These are phyloP conservation scores for Trichomonas tenax DNA, from an alignment of 208 protist genomes.

Conservation along the genomic window DNA sequence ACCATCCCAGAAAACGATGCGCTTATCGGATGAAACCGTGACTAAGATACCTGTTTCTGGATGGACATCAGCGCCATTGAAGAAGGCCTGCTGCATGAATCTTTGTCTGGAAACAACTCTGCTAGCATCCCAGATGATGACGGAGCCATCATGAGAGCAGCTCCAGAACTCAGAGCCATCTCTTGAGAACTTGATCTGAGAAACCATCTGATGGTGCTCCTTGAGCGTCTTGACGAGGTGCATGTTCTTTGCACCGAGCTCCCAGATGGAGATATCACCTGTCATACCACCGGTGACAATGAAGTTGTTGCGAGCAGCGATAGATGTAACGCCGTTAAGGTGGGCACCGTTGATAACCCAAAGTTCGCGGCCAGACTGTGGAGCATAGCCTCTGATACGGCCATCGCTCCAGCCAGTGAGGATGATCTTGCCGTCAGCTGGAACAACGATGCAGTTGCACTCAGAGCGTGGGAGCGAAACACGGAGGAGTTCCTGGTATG, in stretches of 20 bases:
- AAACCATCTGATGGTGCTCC: conserved; percentile 74
- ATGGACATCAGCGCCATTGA: not conserved
- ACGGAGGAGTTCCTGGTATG: conserved; percentile 67
- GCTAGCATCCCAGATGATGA: conserved; percentile 67
- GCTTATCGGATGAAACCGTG: conserved; percentile 9
- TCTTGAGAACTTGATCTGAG: conserved; percentile 54
- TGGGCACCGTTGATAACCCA: conserved; percentile 80
- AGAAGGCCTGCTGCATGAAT: not conserved
- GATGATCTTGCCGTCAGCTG: conserved; percentile 68
- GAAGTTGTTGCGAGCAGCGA: conserved; percentile 53
- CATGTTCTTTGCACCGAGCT: conserved; percentile 41
- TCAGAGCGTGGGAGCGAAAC: conserved; percentile 65
- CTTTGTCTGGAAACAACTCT: not conserved
- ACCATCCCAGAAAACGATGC: conserved; percentile 70
- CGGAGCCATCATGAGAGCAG: conserved; percentile 72
- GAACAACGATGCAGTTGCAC: conserved; percentile 71
- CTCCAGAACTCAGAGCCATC: conserved; percentile 65
- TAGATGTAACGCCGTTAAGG: conserved; percentile 70
- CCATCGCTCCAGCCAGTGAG: conserved; percentile 74
- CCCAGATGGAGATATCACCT: conserved; percentile 67
- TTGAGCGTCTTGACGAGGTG: conserved; percentile 68
- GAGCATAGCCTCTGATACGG: conserved; percentile 70
- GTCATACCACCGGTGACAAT: conserved; percentile 72
- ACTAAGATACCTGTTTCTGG: not conserved
- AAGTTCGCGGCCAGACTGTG: conserved; percentile 68